Percentiles rank a stretch among this genome's conserved stretches.
Evolutionary conservation across 192 early-diverging fungal genomes (phyloP).

Genomic region (Coemansia sp.): DNA sequence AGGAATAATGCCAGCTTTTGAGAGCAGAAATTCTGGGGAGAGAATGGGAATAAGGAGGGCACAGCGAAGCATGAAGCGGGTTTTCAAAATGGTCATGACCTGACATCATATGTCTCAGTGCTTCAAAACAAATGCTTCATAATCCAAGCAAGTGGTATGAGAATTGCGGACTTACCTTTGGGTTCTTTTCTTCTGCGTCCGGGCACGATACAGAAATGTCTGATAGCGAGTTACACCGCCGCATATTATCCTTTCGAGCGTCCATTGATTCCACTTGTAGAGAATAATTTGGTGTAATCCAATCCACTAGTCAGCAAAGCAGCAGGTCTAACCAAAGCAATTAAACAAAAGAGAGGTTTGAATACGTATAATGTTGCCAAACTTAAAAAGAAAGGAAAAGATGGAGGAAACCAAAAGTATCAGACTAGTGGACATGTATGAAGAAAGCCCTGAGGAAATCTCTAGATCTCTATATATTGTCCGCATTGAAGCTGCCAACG

Average conservation of each 20-base stretch:
- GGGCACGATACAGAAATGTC: background rate
- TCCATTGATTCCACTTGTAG: background rate
- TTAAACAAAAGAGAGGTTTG: background rate
- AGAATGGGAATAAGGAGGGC: background rate
- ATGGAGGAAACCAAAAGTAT: background rate
- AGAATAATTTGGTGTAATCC: too few species aligned
- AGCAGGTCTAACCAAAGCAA: background rate
- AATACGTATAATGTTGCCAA: background rate
- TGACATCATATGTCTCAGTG: background rate
- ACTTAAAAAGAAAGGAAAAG: background rate
- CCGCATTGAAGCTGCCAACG: too few species aligned
- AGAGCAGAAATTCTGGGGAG: too few species aligned
- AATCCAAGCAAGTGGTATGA: background rate
- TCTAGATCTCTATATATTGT: too few species aligned
- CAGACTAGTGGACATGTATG: background rate
- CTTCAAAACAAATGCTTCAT: background rate
- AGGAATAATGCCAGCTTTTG: background rate
- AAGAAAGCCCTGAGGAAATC: background rate
- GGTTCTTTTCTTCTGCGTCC: background rate
- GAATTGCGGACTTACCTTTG: background rate
- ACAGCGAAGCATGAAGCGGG: constrained; percentile 1
- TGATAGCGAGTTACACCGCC: background rate
- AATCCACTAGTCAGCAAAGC: background rate
- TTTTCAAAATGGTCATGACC: background rate
- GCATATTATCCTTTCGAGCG: background rate